Conservation (phyloP, 805 yeast species). For the Cephaloascus fragrans region DNA sequence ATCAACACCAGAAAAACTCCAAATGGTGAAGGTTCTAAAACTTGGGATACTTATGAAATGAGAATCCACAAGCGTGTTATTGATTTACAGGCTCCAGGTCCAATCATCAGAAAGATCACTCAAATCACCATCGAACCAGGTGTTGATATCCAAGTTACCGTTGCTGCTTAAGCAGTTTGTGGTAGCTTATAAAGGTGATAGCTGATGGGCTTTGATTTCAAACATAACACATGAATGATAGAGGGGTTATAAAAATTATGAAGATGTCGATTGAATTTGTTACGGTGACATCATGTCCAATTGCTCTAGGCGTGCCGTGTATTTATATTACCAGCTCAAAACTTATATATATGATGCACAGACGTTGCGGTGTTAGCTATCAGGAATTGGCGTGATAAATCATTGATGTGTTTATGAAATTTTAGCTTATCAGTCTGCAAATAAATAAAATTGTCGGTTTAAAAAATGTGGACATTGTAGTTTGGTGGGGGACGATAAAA, state of each 20-base stretch:
- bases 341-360: constrained; percentile 16
- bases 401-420: constrained; percentile 1
- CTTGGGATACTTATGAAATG: constrained; percentile 99
- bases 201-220: no score
- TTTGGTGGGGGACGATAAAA: constrained; percentile 2
- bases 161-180: constrained; percentile 57
- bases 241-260: neutral
- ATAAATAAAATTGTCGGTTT: constrained; percentile 7
- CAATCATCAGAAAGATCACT: constrained; percentile 88
- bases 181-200: no score
- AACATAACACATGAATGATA: no score
- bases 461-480: constrained; percentile 5
- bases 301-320: constrained; percentile 59
- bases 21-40: constrained; percentile 99
- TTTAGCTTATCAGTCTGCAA: neutral
- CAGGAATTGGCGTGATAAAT: constrained; percentile 33
- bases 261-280: no score
- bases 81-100: constrained; percentile 95
- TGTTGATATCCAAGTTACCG: constrained; percentile 94
- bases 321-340: constrained; percentile 13
- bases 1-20: constrained; percentile 99
- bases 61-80: constrained; percentile 99
- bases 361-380: constrained; percentile 57
- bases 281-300: constrained; percentile 20
- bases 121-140: constrained; percentile 98